These are phyloP conservation scores for Fragilaria crotonensis DNA, from an alignment of 108 stramenopile genomes.

Conservation along the genomic window DNA sequence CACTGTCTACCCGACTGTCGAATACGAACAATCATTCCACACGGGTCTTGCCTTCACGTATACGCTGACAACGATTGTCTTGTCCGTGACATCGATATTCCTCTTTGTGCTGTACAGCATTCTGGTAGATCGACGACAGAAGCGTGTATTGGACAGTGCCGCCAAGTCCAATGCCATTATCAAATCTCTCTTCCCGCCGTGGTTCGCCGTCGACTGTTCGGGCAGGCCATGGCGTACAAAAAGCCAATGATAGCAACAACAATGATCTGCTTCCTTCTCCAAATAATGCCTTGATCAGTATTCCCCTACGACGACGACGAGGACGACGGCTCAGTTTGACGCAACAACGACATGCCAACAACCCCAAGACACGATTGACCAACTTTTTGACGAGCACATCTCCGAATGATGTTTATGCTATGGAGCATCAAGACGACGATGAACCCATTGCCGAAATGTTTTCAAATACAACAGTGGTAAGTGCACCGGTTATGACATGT, in stretches of 20 bases:
- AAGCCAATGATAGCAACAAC: no score
- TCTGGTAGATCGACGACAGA: constrained; percentile 14
- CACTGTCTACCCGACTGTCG: not conserved
- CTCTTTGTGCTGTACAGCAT: constrained; percentile 47
- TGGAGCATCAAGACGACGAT: not conserved
- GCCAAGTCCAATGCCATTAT: constrained; percentile 10
- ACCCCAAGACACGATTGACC: not conserved
- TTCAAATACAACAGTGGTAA: not conserved
- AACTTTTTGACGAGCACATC: constrained; percentile 1
- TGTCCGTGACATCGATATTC: not conserved
- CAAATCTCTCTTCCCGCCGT: constrained; percentile 14
- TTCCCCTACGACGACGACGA: no score
- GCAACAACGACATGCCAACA: no score
- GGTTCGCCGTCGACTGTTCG: constrained; percentile 16
- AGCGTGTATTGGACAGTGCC: constrained; percentile 6
- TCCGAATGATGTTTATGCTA: not conserved
- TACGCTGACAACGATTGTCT: not conserved
- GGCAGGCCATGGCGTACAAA: not conserved
- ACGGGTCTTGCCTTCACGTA: not conserved
- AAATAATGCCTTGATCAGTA: no score
- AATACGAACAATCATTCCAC: not conserved
- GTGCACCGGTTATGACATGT: no score
- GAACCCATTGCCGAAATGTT: constrained; percentile 7
- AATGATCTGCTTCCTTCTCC: no score
- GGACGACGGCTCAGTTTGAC: no score